Evolutionary conservation across 2,329 filamentous ascomycete genomes (phyloP).

Genomic region (Graphilbum fragrans): DNA sequence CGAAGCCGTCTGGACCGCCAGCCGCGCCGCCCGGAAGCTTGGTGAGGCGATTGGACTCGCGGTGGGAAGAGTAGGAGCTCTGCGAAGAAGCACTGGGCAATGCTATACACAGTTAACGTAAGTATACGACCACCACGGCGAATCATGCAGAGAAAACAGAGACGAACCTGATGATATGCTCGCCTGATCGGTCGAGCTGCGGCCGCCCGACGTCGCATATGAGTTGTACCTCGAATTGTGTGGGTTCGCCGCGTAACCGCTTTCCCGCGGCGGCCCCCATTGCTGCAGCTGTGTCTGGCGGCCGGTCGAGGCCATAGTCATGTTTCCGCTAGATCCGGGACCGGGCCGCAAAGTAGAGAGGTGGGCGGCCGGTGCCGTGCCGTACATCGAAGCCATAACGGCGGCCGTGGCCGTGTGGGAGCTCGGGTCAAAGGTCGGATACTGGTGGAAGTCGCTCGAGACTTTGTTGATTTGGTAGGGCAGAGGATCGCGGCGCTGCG

Average conservation of each 20-base stretch:
- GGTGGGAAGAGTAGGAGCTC: constrained; percentile 37
- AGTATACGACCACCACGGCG: no score
- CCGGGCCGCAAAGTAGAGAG: constrained; percentile 47
- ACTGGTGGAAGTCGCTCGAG: constrained; percentile 75
- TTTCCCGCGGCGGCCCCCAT: constrained; percentile 54
- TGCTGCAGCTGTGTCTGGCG: constrained; percentile 67
- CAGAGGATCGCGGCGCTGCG: constrained; percentile 56
- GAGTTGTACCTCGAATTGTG: constrained; percentile 53
- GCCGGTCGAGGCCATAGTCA: constrained; percentile 61
- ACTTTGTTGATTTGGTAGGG: constrained; percentile 76
- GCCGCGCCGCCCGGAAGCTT: constrained; percentile 32
- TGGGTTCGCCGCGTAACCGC: constrained; percentile 35
- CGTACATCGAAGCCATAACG: constrained; percentile 13
- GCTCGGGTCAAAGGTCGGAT: constrained; percentile 58
- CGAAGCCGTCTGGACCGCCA: constrained; percentile 34
- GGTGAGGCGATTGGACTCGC: constrained; percentile 45
- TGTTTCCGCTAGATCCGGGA: constrained; percentile 36
- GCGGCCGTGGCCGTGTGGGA: constrained; percentile 16
- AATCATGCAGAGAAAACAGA: not conserved
- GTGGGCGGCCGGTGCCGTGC: constrained; percentile 35
- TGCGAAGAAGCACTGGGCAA: constrained; percentile 44
- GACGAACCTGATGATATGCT: constrained; percentile 43
- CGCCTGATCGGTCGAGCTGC: constrained; percentile 40
- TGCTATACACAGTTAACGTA: constrained; percentile 19
- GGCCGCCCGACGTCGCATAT: constrained; percentile 45